phyloP scores from a whole-genome alignment of 192 early-diverging fungal genomes.

The Helicostylum pulchrum region DNA sequence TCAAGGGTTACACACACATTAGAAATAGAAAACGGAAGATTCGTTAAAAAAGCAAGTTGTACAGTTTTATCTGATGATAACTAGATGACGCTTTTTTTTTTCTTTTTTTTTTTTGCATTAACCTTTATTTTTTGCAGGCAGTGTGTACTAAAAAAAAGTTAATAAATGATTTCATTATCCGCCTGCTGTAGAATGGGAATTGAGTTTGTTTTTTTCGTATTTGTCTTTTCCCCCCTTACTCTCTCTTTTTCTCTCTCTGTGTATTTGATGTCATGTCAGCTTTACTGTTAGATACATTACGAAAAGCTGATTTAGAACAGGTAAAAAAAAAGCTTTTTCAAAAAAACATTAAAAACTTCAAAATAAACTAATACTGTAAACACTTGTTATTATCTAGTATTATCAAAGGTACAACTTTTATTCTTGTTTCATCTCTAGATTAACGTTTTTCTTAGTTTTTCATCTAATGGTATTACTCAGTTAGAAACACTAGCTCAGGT shows the following conservation, averaged over 20 bases:
- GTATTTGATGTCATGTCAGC: constrained; percentile 27
- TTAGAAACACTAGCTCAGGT: constrained; percentile 64
- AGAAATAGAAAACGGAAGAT: constrained; percentile 31
- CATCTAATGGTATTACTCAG: constrained; percentile 54
- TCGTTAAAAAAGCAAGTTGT: too few relatives aligned
- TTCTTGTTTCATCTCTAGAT: neutral
- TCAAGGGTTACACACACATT: too few relatives aligned
- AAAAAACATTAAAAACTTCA: neutral
- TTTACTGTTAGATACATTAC: constrained; percentile 61
- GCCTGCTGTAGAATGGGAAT: too few relatives aligned
- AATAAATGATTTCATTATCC: too few relatives aligned
- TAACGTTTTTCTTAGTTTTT: constrained; percentile 38
- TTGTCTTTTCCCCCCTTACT: constrained; percentile 4
- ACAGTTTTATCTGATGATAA: too few relatives aligned
- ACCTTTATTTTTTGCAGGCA: too few relatives aligned
- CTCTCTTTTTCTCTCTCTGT: neutral
- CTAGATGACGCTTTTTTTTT: too few relatives aligned
- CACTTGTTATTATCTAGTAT: constrained; percentile 36
- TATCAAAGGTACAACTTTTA: constrained; percentile 42
- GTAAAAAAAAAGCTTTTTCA: constrained; percentile 36
- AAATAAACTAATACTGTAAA: neutral
- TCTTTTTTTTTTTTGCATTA: neutral
- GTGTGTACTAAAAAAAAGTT: too few relatives aligned
- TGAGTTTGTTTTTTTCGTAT: neutral
- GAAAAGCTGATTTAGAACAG: constrained; percentile 60